Evolutionary conservation across 768 basidiomycete genomes (phyloP).

Genomic region (Podaxis rugospora): DNA sequence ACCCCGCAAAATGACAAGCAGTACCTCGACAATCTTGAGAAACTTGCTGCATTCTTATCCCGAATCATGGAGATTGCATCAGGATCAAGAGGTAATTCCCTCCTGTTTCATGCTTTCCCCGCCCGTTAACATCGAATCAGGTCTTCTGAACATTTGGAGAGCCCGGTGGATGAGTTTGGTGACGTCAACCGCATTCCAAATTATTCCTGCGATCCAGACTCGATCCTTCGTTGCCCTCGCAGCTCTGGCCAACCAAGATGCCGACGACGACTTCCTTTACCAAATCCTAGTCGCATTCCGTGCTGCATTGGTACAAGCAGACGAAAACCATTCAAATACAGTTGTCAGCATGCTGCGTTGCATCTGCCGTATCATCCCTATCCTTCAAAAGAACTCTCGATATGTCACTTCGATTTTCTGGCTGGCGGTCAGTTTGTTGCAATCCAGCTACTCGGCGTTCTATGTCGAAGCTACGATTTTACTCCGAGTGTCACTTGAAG

Average conservation of each 20-base stretch:
- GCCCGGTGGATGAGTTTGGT: slow-evolving; percentile 92
- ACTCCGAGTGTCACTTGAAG: slow-evolving; percentile 59
- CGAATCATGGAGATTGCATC: slow-evolving; percentile 61
- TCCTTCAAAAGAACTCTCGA: slow-evolving; percentile 61
- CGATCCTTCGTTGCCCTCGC: slow-evolving; percentile 84
- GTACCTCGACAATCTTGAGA: slow-evolving; percentile 62
- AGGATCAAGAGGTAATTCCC: slow-evolving; percentile 58
- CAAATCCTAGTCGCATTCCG: slow-evolving; percentile 89
- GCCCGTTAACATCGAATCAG: slow-evolving; percentile 30
- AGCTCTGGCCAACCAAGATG: slow-evolving; percentile 75
- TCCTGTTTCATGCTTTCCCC: neutral
- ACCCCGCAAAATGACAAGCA: slow-evolving; percentile 53
- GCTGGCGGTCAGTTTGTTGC: slow-evolving; percentile 80
- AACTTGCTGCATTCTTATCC: slow-evolving; percentile 57
- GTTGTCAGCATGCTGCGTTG: slow-evolving; percentile 89
- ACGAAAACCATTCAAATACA: slow-evolving; percentile 63
- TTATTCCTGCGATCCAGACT: slow-evolving; percentile 82
- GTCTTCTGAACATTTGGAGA: slow-evolving; percentile 82
- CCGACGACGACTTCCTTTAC: slow-evolving; percentile 91
- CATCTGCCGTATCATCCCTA: slow-evolving; percentile 73
- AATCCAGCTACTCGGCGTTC: slow-evolving; percentile 69
- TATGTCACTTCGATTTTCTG: slow-evolving; percentile 80
- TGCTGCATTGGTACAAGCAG: slow-evolving; percentile 62
- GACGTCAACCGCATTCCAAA: slow-evolving; percentile 85
- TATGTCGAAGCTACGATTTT: slow-evolving; percentile 68